phyloP scores from a whole-genome alignment of 768 basidiomycete genomes.

The Phanerodontia chrysosporium region DNA sequence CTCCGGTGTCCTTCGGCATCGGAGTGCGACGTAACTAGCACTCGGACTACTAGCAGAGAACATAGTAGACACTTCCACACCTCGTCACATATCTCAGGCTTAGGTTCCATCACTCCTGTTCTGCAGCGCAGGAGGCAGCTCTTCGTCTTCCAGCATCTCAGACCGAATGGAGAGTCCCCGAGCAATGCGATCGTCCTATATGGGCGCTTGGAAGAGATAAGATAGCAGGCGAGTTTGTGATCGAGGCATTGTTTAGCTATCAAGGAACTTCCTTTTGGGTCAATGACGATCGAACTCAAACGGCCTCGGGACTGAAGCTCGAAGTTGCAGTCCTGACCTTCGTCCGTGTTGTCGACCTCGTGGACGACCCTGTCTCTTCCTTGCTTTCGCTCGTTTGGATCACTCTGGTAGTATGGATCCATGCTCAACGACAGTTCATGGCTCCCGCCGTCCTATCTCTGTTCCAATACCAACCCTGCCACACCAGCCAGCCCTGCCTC shows the following conservation, averaged over 20 bases:
- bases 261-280: not conserved
- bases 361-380: not conserved
- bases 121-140: too few species aligned
- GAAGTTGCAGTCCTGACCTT: not conserved
- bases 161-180: too few species aligned
- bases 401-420: constrained; percentile 5
- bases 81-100: too few species aligned
- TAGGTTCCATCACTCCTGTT: too few species aligned
- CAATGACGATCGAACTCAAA: not conserved
- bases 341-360: not conserved
- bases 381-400: not conserved
- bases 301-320: not conserved
- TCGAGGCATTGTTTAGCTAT: not conserved
- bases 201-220: not conserved
- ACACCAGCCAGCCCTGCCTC: not conserved
- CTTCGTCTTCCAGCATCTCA: too few species aligned
- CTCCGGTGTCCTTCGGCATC: too few species aligned
- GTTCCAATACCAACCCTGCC: not conserved
- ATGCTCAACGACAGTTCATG: constrained; percentile 4
- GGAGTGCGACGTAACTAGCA: too few species aligned
- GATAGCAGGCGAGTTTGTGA: not conserved
- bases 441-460: constrained; percentile 12
- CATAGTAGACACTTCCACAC: too few species aligned
- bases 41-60: too few species aligned
- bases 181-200: too few species aligned